Percentiles rank a stretch among this genome's conserved stretches.
These are phyloP conservation scores for Aspergillus quadricinctus DNA, from an alignment of 2,329 filamentous ascomycete species.

Conservation along the genomic window DNA sequence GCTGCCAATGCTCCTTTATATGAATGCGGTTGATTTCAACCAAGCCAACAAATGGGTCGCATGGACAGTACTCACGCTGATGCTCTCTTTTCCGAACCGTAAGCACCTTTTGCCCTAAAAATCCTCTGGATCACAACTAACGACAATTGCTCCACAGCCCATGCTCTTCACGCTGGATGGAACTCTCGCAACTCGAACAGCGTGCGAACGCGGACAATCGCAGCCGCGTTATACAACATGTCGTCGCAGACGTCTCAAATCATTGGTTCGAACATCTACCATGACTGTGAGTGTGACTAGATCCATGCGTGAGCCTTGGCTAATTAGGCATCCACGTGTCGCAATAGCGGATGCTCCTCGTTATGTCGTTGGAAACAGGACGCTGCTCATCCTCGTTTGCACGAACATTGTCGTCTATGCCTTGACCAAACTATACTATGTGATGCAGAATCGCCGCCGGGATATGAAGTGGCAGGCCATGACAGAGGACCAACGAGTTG, in stretches of 20 bases:
- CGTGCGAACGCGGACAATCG: constrained; percentile 35
- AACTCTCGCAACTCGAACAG: constrained; percentile 38
- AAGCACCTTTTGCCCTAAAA: neutral
- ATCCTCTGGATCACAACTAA: neutral
- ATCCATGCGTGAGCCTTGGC: neutral
- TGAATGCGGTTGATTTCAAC: constrained; percentile 44
- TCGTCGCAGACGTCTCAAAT: constrained; percentile 32
- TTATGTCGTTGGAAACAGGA: constrained; percentile 44
- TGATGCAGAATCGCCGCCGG: constrained; percentile 23
- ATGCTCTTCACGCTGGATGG: constrained; percentile 48
- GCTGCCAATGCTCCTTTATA: constrained; percentile 50
- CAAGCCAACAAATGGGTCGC: constrained; percentile 49
- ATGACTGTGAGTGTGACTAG: constrained; percentile 17
- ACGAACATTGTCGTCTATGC: constrained; percentile 25
- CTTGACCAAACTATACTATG: constrained; percentile 30
- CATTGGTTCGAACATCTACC: constrained; percentile 35
- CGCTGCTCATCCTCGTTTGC: constrained; percentile 18
- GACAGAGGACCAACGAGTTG: constrained; percentile 22
- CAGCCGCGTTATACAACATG: constrained; percentile 39
- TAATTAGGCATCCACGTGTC: constrained; percentile 1
- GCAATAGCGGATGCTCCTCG: constrained; percentile 36
- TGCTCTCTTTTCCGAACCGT: constrained; percentile 50
- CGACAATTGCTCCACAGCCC: constrained; percentile 34
- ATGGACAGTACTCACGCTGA: constrained; percentile 49
- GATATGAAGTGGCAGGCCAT: constrained; percentile 30